Evolutionary conservation across 495 filamentous ascomycete genomes (phyloP), one percentile per base, ranked within the genome.

Genomic region (Apodospora peruviana): DNA sequence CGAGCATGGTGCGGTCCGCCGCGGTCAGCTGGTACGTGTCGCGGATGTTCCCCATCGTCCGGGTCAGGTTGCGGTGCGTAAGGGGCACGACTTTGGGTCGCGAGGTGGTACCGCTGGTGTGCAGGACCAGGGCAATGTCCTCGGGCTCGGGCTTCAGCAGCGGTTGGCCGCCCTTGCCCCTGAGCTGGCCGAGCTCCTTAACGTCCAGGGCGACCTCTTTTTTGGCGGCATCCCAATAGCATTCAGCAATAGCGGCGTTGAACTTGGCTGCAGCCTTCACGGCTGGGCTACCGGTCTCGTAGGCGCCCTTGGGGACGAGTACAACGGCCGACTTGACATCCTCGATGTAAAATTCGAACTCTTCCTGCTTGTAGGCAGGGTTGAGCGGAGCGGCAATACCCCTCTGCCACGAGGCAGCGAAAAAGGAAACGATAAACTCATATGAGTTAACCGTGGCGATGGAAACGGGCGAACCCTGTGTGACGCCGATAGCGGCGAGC

Each of bases 261-360:
- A 85, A 88, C 66, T 81, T 87, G 48, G 78, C 72, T 4, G 85
- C 87, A 3, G 88, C 88, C 49, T 78, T 74, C 9, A 91, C 85
- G 17, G 83, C 86, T 10, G 85, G 78, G 38, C 75, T 80, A 61
- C 81, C 69, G 49, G 73, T 64, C 16, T 66, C 60, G 55, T 81
- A 85, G 14, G 84, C 80, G 12, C 85, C 87, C 45, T 72, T 70
- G 3, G 88, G 85, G 9, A 91, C 83, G 35, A 91, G 72, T 4
- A 85, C 77, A 37, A 91, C 67, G 32, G 82, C 83, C 9, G 86
- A 87, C 56, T 78, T 85, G 55, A 93, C 75, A 64, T 93, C 87
- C 29, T 87, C 82, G 54, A 91, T 90, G 64, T 90, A 93, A 68
- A 93, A 91, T 64, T 91, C 87, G 60, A 91, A 90, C 63, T 91